Evolutionary conservation across 2,329 filamentous ascomycete species (phyloP).

Genomic region (Metarhizium sp.): DNA sequence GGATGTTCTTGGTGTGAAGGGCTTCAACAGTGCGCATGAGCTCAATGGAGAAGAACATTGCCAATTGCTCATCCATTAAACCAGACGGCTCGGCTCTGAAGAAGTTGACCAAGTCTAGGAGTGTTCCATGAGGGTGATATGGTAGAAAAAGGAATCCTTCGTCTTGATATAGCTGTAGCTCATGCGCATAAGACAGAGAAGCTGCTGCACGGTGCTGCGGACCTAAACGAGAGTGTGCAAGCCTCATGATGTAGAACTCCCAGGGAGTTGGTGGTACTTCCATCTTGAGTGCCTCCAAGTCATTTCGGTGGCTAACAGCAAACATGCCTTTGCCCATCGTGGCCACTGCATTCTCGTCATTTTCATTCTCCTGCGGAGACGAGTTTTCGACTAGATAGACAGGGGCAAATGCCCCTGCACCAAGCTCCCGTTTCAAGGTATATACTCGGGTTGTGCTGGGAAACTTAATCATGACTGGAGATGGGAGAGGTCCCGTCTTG

Average conservation of each 20-base stretch:
- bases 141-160: constrained; percentile 87
- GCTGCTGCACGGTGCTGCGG: constrained; percentile 61
- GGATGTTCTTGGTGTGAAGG: constrained; percentile 66
- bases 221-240: constrained; percentile 67
- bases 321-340: constrained; percentile 56
- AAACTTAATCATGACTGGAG: constrained; percentile 60
- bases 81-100: constrained; percentile 62
- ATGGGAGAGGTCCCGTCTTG: constrained; percentile 46
- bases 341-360: constrained; percentile 33
- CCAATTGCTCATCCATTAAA: constrained; percentile 80
- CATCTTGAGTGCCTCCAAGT: constrained; percentile 86
- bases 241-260: constrained; percentile 95
- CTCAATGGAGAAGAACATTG: constrained; percentile 94
- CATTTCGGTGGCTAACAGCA: constrained; percentile 42
- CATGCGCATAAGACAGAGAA: constrained; percentile 74
- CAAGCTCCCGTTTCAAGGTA: constrained; percentile 74
- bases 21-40: constrained; percentile 83
- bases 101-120: constrained; percentile 90
- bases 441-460: constrained; percentile 58
- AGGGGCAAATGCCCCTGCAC: constrained; percentile 87
- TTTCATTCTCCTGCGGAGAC: constrained; percentile 35
- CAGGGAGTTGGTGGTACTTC: constrained; percentile 80
- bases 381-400: constrained; percentile 84
- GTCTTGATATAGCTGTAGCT: constrained; percentile 84
- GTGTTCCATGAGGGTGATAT: constrained; percentile 78